Evolutionary conservation across 2,329 filamentous ascomycete genomes (phyloP), one percentile per base, ranked within the genome.

Genomic region (Colletotrichum neosansevieriae): DNA sequence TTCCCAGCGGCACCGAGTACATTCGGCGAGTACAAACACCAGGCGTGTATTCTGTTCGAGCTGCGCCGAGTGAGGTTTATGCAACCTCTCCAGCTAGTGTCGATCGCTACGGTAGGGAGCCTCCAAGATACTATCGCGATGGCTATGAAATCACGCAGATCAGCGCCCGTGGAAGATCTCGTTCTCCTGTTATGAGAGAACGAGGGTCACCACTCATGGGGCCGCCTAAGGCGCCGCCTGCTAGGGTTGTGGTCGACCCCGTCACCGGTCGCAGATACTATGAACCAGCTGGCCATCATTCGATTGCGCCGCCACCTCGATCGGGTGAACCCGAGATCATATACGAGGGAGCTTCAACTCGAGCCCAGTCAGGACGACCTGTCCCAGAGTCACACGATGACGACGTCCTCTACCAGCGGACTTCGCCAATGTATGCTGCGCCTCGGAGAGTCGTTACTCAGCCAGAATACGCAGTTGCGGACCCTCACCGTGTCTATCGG

Each of bases 261-360:
- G 89, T 92, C 70, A 93, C 90, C 78, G 94, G 94, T 45, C 92
- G 93, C 76, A 89, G 93, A 76, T 98, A 94, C 80, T 78, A 86
- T 68, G 88, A 90, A 73, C 86, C 88, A 29, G 72, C 77, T 24
- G 72, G 83, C 21, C 80, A 86, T 53, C 86, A 86, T 57, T 89
- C 88, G 7, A 82, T 86, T 15, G 86, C 85, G 4, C 84, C 86
- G 45, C 81, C 85, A 36, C 58, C 63, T 12, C 54, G 75, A 77
- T 40, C 75, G 77, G 21, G 82, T 15, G 88, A 89, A 34, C 80
- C 83, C 24, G 86, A 89, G 63, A 75, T 89, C 59, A 78, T 91
- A 49, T 94, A 94, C 73, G 92, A 95, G 74, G 86, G 91, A 72
- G 79, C 84, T 12, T 82, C 85, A 1, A 81, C 83, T 21, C 85